A percentile compares a stretch with the other conserved stretches of the same genome.
Evolutionary conservation across 768 basidiomycete species (phyloP).

Genomic region (Mrakia blollopis): DNA sequence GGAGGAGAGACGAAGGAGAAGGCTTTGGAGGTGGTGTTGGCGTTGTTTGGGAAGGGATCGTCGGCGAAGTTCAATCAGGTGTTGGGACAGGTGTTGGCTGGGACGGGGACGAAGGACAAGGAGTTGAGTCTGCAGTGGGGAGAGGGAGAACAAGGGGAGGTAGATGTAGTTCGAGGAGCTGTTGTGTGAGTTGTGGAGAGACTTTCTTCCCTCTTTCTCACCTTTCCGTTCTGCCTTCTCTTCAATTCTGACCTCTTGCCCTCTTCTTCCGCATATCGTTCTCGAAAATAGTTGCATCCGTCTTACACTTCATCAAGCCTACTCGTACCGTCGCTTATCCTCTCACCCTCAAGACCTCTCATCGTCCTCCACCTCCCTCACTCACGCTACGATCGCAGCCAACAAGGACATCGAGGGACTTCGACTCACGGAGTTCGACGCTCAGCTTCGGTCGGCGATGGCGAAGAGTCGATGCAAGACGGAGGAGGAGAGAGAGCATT

Average conservation of each 20-base stretch:
- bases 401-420: constrained; percentile 15
- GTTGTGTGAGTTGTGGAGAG: constrained; percentile 9
- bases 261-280: too few relatives aligned
- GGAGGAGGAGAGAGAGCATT: constrained; percentile 29
- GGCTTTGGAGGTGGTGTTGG: constrained; percentile 12
- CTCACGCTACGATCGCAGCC: neutral
- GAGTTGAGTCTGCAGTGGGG: constrained; percentile 3
- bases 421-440: constrained; percentile 4
- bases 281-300: constrained; percentile 11
- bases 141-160: constrained; percentile 17
- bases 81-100: constrained; percentile 7
- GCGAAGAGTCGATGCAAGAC: constrained; percentile 11
- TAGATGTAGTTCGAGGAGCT: constrained; percentile 11
- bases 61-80: constrained; percentile 5
- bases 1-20: constrained; percentile 21
- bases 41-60: constrained; percentile 16
- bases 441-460: constrained; percentile 18
- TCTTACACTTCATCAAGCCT: constrained; percentile 11
- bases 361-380: constrained; percentile 2
- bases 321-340: constrained; percentile 5
- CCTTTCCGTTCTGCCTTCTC: constrained; percentile 4
- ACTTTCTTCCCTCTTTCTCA: neutral
- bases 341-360: neutral
- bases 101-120: neutral
- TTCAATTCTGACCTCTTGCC: neutral